Evolutionary conservation across 768 basidiomycete species (phyloP), one percentile per base, ranked within the genome.

Genomic region (Auriscalpium vulgare): DNA sequence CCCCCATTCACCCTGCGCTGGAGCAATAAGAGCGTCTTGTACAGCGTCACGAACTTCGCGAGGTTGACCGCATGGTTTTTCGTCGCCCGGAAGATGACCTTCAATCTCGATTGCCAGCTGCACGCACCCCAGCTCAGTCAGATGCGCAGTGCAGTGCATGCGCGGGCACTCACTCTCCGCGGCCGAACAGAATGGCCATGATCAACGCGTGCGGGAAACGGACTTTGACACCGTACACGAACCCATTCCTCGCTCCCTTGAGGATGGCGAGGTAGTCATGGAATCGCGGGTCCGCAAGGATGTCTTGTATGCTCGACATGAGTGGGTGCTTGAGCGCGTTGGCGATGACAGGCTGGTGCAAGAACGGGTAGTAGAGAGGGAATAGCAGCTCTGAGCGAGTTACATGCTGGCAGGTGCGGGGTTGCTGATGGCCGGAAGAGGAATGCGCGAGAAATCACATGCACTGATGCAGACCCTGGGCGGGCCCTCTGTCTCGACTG

Each of bases 201-300:
- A 98, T 87, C 34, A 98, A 75, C 1, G 95, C 95, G 79, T 98
- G 95, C 40, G 95, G 95, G 65, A 95, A 95, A 45, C 93, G 76
- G 59, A 95, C 87, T 72, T 93, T 92, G 63, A 87, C 88, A 38
- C 91, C 91, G 63, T 93, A 94, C 9, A 93, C 88, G 57, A 92
- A 80, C 5, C 92, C 92, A 67, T 93, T 93, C 44, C 91, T 81
- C 36, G 92, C 90, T 46, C 97, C 95, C 69, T 99, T 99, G 67
- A 98, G 71, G 64, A 99, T 87, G 23, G 91, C 88, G 47, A 98
- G 81, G 64, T 88, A 84, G 67, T 97, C 94, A 68, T 95, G 95
- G 62, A 86, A 87, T 36, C 79, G 79, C 11, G 94, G 94, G 68
- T 88, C 76, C 45, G 75, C 65, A 60, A 87, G 73, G 59, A 83